Evolutionary conservation across 495 filamentous ascomycete genomes (phyloP), one percentile per base, ranked within the genome.

Genomic region (Parmelia sp.): DNA sequence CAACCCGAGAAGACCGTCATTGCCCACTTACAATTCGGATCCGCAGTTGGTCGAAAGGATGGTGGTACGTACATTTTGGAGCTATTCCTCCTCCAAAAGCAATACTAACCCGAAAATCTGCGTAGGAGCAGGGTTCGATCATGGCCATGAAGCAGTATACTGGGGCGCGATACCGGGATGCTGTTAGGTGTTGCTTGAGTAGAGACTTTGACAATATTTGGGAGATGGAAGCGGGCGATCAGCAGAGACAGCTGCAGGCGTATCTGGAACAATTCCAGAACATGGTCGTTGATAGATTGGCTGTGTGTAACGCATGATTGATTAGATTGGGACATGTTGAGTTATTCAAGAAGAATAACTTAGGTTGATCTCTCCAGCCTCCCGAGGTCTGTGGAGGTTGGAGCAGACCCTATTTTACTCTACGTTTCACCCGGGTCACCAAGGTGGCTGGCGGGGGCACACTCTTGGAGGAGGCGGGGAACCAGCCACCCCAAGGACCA

Each of bases 11-110:
- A 36, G 66, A 36, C 66, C 66, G 19, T 42, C 57, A 23, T 45
- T 64, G 12, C 58, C 65, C 15, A 63, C 68, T 15, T 53, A 69
- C 51, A 60, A 58, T 9, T 64, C 60, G 19, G 67, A 69, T 51
- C 68, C 66, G 40, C 51, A 69, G 17, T 36, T 71, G 33, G 62
- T 77, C 36, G 74, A 75, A 17, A 72, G 74, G 58, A 63, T 74
- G 44, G 74, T 77, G 57, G n/a, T n/a, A n/a, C n/a, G n/a, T n/a
- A n/a, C n/a, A n/a, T n/a, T n/a, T n/a, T n/a, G n/a, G n/a, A n/a
- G n/a, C n/a, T n/a, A n/a, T n/a, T n/a, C n/a, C n/a, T n/a, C n/a
- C n/a, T n/a, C n/a, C n/a, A n/a, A n/a, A n/a, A n/a, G n/a, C n/a
- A n/a, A n/a, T n/a, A n/a, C n/a, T n/a, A n/a, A n/a, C n/a, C n/a